Evolutionary conservation across 345 rosid genomes (phyloP), one percentile per base, ranked within the genome.

Genomic region (Cardamine occulta): DNA sequence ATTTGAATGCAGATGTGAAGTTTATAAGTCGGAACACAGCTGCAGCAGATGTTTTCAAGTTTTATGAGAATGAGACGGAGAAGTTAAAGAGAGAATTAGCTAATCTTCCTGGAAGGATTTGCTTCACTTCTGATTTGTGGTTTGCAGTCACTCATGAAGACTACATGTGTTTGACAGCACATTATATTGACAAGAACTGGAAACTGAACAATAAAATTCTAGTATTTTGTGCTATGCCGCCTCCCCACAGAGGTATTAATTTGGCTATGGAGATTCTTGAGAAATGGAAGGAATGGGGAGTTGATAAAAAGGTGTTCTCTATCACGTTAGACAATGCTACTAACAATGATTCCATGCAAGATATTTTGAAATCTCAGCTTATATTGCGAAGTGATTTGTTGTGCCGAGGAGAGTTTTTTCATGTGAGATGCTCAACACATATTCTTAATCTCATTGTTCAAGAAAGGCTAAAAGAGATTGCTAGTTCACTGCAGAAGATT

Each of bases 121-220:
- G 15, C 35, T 63, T 63, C 2, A 63, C 53, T 42, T 47, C 18
- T 48, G 17, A 48, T 48, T 66, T 47, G 10, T 48, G 70, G 70
- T 1, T 28, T 28, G 12, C 10, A n/a, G 18, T 48, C 17, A 48
- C 55, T 66, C 17, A 32, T 2, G 57, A 66, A 11, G 57, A 44
- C 3, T 66, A 45, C 28, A 66, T 47, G 29, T 65, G 55, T 47
- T 4, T 65, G 6, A 48, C 40, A 1, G 0, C 57, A 12, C 44
- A 48, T 5, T 47, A 66, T 9, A 7, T 66, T 5, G 57, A 65
- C 7, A 19, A 1, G 12, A 44, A 26, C 21, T 62, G 51, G 49
- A 62, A 19, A 12, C 24, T 62, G 2, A 21, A 40, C 3, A 62
- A 62, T 13, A 62, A 63, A 2, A 63, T 63, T 23, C 1, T 63